Conservation (phyloP, 2,329 filamentous ascomycete species). For the Nothopassalora personata region DNA sequence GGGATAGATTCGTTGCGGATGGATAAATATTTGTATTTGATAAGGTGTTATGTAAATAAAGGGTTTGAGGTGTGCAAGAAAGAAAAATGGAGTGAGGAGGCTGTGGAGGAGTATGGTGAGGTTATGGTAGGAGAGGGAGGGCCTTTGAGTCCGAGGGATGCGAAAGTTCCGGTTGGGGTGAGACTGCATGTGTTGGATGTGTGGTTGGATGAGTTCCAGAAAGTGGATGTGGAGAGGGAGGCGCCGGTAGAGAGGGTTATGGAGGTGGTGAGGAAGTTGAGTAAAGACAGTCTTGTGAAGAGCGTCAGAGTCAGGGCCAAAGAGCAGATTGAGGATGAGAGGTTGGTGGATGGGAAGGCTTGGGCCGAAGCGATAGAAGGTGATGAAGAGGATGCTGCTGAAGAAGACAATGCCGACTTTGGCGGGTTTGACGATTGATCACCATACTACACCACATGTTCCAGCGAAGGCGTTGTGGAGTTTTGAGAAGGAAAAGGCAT, state of each 20-base stretch:
- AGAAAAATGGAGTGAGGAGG: slow-evolving; percentile 28
- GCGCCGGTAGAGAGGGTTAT: slow-evolving; percentile 47
- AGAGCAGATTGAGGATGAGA: slow-evolving; percentile 68
- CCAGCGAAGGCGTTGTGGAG: not conserved
- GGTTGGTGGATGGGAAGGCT: slow-evolving; percentile 56
- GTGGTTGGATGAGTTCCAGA: slow-evolving; percentile 84
- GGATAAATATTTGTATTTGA: slow-evolving; percentile 88
- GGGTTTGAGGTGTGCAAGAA: slow-evolving; percentile 51
- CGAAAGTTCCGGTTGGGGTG: slow-evolving; percentile 72
- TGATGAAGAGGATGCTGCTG: slow-evolving; percentile 42
- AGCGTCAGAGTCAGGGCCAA: slow-evolving; percentile 63
- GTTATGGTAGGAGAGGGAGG: slow-evolving; percentile 41
- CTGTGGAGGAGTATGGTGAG: slow-evolving; percentile 41
- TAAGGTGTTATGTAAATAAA: slow-evolving; percentile 71
- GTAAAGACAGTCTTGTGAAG: slow-evolving; percentile 59
- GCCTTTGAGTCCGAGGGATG: slow-evolving; percentile 43
- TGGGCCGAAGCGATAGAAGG: slow-evolving; percentile 34
- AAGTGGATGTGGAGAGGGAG: slow-evolving; percentile 47
- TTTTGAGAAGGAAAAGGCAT: not conserved
- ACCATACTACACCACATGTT: not conserved
- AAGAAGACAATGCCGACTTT: slow-evolving; percentile 38
- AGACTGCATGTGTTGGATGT: slow-evolving; percentile 84
- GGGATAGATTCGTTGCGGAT: slow-evolving; percentile 53
- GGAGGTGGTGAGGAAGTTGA: slow-evolving; percentile 52
- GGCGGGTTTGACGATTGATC: slow-evolving; percentile 62